Conservation (phyloP, 805 yeast species). For the Candida jianshihensis region DNA sequence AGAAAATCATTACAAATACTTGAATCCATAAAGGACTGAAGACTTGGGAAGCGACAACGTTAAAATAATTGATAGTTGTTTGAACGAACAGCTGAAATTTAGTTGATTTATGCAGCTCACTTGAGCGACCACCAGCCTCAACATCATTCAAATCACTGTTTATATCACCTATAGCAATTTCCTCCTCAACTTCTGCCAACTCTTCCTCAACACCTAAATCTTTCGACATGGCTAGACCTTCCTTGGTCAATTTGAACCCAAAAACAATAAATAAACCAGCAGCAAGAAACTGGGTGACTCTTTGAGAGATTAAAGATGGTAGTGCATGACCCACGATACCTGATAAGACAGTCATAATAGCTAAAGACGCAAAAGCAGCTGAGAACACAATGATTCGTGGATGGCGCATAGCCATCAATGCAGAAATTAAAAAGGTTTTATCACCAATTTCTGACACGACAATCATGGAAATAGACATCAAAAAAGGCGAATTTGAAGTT, state of each 20-base stretch:
- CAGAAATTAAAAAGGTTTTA: slow-evolving; percentile 94
- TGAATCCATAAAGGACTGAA: slow-evolving; percentile 90
- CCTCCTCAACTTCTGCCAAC: slow-evolving; percentile 94
- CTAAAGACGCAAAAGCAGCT: slow-evolving; percentile 79
- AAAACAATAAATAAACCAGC: slow-evolving; percentile 74
- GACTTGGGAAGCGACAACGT: slow-evolving; percentile 24
- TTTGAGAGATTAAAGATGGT: slow-evolving; percentile 75
- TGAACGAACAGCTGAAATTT: neutral
- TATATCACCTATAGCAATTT: slow-evolving; percentile 60
- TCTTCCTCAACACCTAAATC: slow-evolving; percentile 90
- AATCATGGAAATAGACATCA: slow-evolving; percentile 86
- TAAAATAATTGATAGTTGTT: slow-evolving; percentile 9
- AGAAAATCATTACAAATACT: slow-evolving; percentile 89
- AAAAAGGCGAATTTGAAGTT: slow-evolving; percentile 35
- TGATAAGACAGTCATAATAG: slow-evolving; percentile 84
- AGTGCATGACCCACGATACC: slow-evolving; percentile 89
- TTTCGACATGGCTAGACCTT: slow-evolving; percentile 77
- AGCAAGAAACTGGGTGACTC: slow-evolving; percentile 76
- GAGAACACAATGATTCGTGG: slow-evolving; percentile 78
- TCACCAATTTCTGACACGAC: slow-evolving; percentile 95
- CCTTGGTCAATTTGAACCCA: slow-evolving; percentile 68
- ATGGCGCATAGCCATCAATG: slow-evolving; percentile 96
- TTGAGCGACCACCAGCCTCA: slow-evolving; percentile 36
- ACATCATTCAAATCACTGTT: slow-evolving; percentile 42
- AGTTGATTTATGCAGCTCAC: slow-evolving; percentile 2